A percentile compares a stretch with the other conserved stretches of the same genome.
These are phyloP conservation scores for Sporothrix pallida DNA, from an alignment of 2,329 filamentous ascomycete species.

Conservation along the genomic window DNA sequence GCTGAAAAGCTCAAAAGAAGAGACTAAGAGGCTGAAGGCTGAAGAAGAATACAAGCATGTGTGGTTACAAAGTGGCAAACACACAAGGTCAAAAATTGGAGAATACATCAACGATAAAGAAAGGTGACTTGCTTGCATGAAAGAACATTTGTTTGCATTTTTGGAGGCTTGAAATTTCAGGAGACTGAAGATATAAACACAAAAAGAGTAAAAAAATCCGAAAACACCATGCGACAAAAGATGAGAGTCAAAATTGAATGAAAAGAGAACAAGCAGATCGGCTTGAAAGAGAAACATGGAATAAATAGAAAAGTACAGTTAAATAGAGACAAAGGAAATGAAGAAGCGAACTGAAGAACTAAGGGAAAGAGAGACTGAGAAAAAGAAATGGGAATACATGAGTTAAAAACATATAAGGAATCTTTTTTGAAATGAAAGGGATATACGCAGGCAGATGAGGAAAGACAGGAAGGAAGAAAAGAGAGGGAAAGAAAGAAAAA, in stretches of 20 bases:
- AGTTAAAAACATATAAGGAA: constrained; percentile 22
- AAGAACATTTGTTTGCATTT: background rate
- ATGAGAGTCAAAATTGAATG: background rate
- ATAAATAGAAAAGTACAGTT: background rate
- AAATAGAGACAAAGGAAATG: constrained; percentile 5
- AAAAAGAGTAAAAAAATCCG: background rate
- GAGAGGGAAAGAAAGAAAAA: background rate
- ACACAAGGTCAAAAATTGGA: too few species aligned
- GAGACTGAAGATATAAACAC: background rate
- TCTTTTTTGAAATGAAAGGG: constrained; percentile 5
- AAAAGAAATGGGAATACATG: background rate
- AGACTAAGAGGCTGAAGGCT: too few species aligned
- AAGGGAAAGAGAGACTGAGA: background rate
- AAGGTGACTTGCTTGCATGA: background rate
- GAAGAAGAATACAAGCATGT: too few species aligned
- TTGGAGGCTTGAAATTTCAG: background rate
- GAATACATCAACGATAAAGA: too few species aligned
- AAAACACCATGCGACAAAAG: constrained; percentile 16
- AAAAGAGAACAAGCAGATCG: background rate
- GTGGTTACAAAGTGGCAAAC: too few species aligned
- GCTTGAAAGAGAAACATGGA: too few species aligned
- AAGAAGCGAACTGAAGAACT: constrained; percentile 1
- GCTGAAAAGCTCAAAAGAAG: too few species aligned
- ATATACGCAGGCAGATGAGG: background rate
- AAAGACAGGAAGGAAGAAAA: background rate